Conservation (phyloP, 257 asterid species). For the Forsythia suspensa region DNA sequence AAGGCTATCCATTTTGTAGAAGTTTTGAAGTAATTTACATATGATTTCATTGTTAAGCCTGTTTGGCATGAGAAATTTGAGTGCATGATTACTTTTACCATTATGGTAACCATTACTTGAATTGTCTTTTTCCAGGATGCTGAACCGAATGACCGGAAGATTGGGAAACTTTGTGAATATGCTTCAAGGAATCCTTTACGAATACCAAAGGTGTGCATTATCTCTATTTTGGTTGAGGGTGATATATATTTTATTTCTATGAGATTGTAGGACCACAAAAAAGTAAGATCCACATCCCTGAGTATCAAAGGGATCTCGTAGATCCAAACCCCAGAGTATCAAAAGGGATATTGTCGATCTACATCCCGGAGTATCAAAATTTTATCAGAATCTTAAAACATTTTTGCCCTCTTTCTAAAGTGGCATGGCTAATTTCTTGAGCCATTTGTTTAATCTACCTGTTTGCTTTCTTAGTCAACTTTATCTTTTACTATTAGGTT, state of each 20-base stretch:
- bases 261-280: neutral
- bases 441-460: neutral
- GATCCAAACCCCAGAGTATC: neutral
- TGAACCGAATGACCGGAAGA: constrained; percentile 50
- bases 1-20: neutral
- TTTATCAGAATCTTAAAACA: neutral
- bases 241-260: neutral
- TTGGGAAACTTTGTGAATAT: constrained; percentile 51
- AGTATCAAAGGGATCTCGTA: neutral
- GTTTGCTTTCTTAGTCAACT: neutral
- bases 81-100: neutral
- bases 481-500: neutral
- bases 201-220: constrained; percentile 42
- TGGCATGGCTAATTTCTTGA: neutral
- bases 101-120: neutral
- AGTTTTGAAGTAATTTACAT: neutral
- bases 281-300: neutral
- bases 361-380: neutral
- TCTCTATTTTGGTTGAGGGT: neutral
- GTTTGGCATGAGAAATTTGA: neutral
- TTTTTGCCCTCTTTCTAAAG: neutral
- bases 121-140: constrained; percentile 33
- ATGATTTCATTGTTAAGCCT: neutral
- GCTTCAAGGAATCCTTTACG: constrained; percentile 48
- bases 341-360: neutral